phyloP scores from a whole-genome alignment of 331 rosid genomes.

The Cydonia oblonga region DNA sequence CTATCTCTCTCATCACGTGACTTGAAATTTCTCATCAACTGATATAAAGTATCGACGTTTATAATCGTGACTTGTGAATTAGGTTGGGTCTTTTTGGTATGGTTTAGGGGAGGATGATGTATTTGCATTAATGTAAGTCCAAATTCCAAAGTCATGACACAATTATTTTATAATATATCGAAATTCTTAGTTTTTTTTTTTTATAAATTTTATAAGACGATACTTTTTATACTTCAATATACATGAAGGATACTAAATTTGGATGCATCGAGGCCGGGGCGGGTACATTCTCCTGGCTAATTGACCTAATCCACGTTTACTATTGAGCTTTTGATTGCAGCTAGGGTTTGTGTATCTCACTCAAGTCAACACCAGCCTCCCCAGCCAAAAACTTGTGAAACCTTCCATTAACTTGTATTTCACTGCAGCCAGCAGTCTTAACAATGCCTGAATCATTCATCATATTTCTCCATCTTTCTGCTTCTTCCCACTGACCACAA shows the following conservation, averaged over 20 bases:
- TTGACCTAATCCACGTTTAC: background rate
- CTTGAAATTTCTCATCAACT: too few relatives aligned
- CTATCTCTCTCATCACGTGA: background rate
- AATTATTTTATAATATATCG: background rate
- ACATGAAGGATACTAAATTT: background rate
- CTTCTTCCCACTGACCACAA: conserved; percentile 19
- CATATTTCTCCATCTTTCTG: conserved; percentile 23
- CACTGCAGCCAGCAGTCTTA: conserved; percentile 23
- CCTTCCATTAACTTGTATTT: conserved; percentile 9
- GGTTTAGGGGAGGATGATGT: background rate
- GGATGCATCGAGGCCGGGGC: background rate
- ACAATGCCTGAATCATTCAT: conserved; percentile 23
- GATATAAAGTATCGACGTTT: too few relatives aligned
- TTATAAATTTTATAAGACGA: background rate
- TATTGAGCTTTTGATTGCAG: background rate
- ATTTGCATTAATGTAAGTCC: background rate
- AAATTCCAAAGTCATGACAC: background rate
- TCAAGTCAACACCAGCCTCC: background rate
- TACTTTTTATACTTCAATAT: background rate
- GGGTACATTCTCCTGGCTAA: background rate
- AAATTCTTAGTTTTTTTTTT: background rate
- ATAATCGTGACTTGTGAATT: too few relatives aligned
- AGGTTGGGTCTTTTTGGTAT: too few relatives aligned
- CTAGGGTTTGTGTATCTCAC: background rate
- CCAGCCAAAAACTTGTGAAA: conserved; percentile 26